Evolutionary conservation across 2,329 filamentous ascomycete species (phyloP).

Genomic region (Aspergillus versicolor): DNA sequence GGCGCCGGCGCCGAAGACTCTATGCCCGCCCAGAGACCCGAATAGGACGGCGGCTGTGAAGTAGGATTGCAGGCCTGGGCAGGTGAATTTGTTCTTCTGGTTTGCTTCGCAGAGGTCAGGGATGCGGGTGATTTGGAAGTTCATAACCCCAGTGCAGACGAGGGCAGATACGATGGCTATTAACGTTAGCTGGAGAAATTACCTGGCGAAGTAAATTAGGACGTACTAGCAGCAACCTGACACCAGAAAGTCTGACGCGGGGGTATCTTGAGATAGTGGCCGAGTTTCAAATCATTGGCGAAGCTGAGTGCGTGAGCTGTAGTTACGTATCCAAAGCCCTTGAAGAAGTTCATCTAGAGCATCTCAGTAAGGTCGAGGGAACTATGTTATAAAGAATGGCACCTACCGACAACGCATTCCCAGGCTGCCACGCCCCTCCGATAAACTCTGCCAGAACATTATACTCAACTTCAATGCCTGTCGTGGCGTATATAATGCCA

Average conservation of each 20-base stretch:
- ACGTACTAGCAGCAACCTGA: conserved; percentile 1
- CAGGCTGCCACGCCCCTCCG: conserved; percentile 4
- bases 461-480: conserved; percentile 5
- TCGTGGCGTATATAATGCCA: conserved; percentile 12
- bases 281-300: conserved; percentile 9
- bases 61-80: neutral
- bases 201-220: too few relatives aligned
- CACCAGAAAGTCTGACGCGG: conserved; percentile 5
- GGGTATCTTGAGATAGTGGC: conserved; percentile 9
- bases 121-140: conserved; percentile 6
- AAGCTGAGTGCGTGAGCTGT: conserved; percentile 6
- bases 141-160: conserved; percentile 4
- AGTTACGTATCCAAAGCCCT: conserved; percentile 9
- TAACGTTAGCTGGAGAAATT: too few relatives aligned
- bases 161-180: conserved; percentile 1
- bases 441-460: conserved; percentile 11
- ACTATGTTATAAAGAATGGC: neutral
- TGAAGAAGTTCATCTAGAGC: conserved; percentile 7
- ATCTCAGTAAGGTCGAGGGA: neutral
- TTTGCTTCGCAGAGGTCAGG: conserved; percentile 2
- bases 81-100: conserved; percentile 5
- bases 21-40: neutral
- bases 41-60: conserved; percentile 8
- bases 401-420: neutral
- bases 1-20: conserved; percentile 4